Conservation (phyloP, 2,329 filamentous ascomycete genomes). For the Colletotrichum zoysiae region DNA sequence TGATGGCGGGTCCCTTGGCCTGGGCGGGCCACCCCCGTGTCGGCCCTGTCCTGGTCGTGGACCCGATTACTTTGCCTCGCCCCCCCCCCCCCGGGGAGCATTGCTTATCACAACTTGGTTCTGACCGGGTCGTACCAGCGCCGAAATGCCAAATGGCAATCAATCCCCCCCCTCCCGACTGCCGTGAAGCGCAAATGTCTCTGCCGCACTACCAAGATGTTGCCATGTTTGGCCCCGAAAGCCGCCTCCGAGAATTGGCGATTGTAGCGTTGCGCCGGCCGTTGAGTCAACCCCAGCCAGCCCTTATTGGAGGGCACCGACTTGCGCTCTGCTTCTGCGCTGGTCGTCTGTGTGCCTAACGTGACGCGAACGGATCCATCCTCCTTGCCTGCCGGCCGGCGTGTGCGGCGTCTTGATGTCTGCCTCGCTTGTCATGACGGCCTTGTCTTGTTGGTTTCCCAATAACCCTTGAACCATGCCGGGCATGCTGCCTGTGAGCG, state of each 20-base stretch:
- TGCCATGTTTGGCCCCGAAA: not conserved
- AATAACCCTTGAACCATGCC: slow-evolving; percentile 32
- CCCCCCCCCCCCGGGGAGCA: not conserved
- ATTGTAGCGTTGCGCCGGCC: not conserved
- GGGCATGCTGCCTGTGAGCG: not conserved
- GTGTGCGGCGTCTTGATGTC: slow-evolving; percentile 11
- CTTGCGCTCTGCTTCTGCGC: slow-evolving; percentile 12
- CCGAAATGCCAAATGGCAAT: slow-evolving; percentile 1
- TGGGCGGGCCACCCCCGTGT: not conserved
- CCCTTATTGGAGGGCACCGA: not conserved
- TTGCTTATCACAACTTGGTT: slow-evolving; percentile 29
- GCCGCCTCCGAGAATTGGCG: not conserved
- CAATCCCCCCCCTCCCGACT: not conserved
- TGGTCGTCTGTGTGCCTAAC: not conserved
- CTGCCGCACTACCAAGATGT: not conserved
- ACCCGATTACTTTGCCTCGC: not conserved
- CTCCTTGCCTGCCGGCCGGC: slow-evolving; percentile 26
- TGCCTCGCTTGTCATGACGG: slow-evolving; percentile 29
- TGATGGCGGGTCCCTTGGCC: not conserved
- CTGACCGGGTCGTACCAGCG: slow-evolving; percentile 22
- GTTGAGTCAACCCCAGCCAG: too few relatives aligned
- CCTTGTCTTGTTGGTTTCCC: slow-evolving; percentile 5
- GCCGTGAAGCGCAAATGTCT: not conserved
- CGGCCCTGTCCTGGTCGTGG: not conserved
- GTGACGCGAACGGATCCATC: not conserved